Base-by-base conservation (phyloP, 768 basidiomycete genomes). In the Zangia roseola region DNA sequence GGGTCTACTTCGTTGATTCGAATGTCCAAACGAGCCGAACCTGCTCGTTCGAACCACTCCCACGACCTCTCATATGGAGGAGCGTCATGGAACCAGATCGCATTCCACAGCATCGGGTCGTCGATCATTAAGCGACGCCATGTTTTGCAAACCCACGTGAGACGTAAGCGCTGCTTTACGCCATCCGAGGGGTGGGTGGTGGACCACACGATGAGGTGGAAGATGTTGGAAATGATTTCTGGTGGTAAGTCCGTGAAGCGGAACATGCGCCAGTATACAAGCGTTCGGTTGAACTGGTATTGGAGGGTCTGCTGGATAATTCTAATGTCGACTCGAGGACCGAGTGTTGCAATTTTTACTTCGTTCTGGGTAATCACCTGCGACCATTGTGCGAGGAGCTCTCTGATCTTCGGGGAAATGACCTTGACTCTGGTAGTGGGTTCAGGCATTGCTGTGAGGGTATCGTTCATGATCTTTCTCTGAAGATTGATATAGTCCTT, bases 221-320 rank as follows among this genome's bases (percentile, higher is more conserved):
- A 79, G 55, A 90, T 84, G 50, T 80, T 75, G 66, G 65, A 68
- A 50, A 88, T 68, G 47, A 89, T 81, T 61, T 90, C 88, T 25
- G 71, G 62, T 3, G 87, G 88, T 4, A 88, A 73, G 28, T 81
- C 74, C 64, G 78, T 79, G 52, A 88, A 68, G 37, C 77, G 77
- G 63, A 86, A 86, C 28, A 70, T 67, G 31, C 64, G 63, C 68
- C 71, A 76, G 42, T 65, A 63, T 3, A 68, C 47, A 53, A 71
- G 39, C 24, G 56, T 43, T 21, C 53, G 54, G 14, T 52, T 52
- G 50, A 50, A 57, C 45, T 53, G 56, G n/a, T 43, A 24, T 34
- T 60, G 54, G 48, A 60, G 51, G 17, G 52, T 65, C 17, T 10
- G 36, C 6, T 40, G 48, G 19, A 67, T 46, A 37, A 61, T 10